Base-by-base conservation (phyloP, 768 basidiomycete genomes). In the Auricularia auricula-judae region DNA sequence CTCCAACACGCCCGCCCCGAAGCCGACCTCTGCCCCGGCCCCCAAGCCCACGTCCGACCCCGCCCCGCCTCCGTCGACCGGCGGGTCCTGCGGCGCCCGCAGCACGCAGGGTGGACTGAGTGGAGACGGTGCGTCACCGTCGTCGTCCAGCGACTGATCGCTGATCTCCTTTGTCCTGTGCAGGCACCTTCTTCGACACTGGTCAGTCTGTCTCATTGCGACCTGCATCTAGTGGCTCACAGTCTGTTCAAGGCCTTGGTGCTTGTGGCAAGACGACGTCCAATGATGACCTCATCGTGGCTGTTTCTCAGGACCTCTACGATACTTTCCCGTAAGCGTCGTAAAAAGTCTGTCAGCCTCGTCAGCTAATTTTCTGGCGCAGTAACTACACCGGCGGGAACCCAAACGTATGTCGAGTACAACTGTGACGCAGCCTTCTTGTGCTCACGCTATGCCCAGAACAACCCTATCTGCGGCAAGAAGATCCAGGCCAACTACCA, bases 391-490 rank as follows among this genome's bases (percentile, higher is more conserved):
- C 74, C 18, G 80, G 81, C 33, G 77, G 60, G 3, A 84, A 93
- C 77, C 86, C 90, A 33, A 93, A 92, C 74, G 47, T 51, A 51
- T 14, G 39, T 42, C 12, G 12, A 12, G 47, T 18, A 1, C 18
- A 18, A 16, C 21, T 51, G 3, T 51, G 7, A 5, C 18, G 1
- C 10, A 3, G 0, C 14, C 18, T 18, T 5, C 16, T 16, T 51
- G 47, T 21, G 21, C 47, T 51, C 4, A 51, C 47, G 4, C 47
- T 16, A 21, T 51, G 21, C 47, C 47, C 47, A 51, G 47, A 70
- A 67, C 64, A 91, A 93, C 76, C 89, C 91, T 39, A 72, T 93
- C 64, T 93, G 91, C 72, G 75, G 76, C 68, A 79, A 74, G 69
- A 68, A 75, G 63, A 74, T 88, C 64, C 68, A 21, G 0, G 75